Conservation (phyloP, 78 protist genomes). For the Emiliania huxleyi region DNA sequence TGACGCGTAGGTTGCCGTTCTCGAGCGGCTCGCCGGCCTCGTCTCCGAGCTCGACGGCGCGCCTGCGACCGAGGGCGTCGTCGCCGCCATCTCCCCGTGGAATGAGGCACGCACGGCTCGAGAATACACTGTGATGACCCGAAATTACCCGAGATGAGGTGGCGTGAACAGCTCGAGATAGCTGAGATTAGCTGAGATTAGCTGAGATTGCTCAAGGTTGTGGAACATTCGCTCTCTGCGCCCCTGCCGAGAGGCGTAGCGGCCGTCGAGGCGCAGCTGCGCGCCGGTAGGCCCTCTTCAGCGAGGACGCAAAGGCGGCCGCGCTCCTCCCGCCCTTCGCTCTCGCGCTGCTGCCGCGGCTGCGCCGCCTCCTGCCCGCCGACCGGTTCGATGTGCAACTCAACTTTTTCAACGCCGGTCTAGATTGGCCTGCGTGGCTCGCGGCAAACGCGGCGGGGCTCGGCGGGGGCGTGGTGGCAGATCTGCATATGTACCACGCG, state of each 20-base stretch:
- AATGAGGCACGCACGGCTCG: neutral
- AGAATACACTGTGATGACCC: too few relatives aligned
- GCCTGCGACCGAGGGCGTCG: neutral
- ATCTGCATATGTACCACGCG: neutral
- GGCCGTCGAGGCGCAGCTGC: too few relatives aligned
- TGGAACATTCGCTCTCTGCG: too few relatives aligned
- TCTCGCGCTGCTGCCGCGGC: neutral
- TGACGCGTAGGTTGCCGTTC: neutral
- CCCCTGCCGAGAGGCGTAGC: too few relatives aligned
- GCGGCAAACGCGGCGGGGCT: neutral
- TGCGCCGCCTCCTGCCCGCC: neutral
- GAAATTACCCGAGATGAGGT: too few relatives aligned
- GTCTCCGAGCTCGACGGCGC: neutral
- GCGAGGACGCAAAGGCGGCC: neutral
- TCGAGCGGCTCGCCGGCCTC: neutral
- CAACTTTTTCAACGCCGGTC: neutral
- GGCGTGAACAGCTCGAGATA: too few relatives aligned
- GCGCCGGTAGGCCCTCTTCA: neutral
- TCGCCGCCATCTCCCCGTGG: neutral
- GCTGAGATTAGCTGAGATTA: too few relatives aligned
- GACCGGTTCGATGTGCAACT: neutral
- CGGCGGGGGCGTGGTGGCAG: neutral
- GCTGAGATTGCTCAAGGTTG: too few relatives aligned
- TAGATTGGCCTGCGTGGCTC: neutral
- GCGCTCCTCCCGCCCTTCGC: slow-evolving; percentile 2